These are phyloP conservation scores for Pseudogymnoascus pannorum DNA, from an alignment of 2,329 filamentous ascomycete species.

Conservation along the genomic window DNA sequence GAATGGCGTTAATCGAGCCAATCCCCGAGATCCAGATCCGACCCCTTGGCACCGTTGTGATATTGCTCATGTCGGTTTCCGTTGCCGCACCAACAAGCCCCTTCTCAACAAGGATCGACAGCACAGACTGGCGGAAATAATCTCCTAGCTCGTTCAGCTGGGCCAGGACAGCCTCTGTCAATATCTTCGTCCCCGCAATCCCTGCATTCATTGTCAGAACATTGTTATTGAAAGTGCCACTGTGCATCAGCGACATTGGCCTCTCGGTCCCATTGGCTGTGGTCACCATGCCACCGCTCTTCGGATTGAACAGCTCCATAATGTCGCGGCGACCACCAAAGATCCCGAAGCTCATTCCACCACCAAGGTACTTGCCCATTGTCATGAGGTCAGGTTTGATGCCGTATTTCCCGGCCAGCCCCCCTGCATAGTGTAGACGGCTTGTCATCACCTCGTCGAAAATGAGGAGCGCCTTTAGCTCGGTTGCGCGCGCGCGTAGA, in stretches of 20 bases:
- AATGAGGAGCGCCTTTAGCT: constrained; percentile 50
- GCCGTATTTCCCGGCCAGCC: constrained; percentile 37
- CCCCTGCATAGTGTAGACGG: constrained; percentile 38
- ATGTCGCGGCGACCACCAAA: constrained; percentile 54
- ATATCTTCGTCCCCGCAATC: constrained; percentile 19
- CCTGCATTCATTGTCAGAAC: constrained; percentile 46
- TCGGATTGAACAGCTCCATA: constrained; percentile 51
- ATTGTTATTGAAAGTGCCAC: constrained; percentile 65
- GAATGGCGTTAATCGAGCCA: constrained; percentile 19
- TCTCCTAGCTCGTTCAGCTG: constrained; percentile 19
- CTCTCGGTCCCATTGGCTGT: not conserved
- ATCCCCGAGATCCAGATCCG: constrained; percentile 18
- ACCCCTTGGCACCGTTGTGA: not conserved
- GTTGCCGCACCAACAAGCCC: constrained; percentile 7
- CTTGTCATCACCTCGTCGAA: constrained; percentile 68
- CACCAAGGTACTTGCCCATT: constrained; percentile 60
- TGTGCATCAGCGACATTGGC: constrained; percentile 35
- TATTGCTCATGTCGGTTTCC: not conserved
- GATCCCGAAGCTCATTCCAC: constrained; percentile 58
- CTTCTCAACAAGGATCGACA: constrained; percentile 13
- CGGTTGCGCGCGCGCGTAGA: constrained; percentile 15
- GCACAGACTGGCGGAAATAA: constrained; percentile 11
- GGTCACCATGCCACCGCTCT: constrained; percentile 31
- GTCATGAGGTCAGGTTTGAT: constrained; percentile 55
- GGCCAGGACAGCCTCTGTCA: constrained; percentile 15